These are phyloP conservation scores for Candida berthetii DNA, from an alignment of 805 yeast species.

Conservation along the genomic window DNA sequence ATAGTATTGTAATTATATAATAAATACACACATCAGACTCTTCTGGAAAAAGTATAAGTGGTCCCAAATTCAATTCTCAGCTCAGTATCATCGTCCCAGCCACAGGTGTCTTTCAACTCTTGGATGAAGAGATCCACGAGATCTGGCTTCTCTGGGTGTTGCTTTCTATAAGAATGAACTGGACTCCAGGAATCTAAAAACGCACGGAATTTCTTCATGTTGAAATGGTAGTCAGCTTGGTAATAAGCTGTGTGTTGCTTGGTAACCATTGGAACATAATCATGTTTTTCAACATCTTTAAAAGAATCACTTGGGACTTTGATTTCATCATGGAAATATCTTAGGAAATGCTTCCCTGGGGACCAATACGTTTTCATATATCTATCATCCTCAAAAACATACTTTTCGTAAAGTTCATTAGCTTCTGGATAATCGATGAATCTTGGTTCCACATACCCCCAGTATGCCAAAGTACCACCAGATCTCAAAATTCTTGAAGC, in stretches of 20 bases:
- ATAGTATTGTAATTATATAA: too few species aligned
- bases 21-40: slow-evolving; percentile 7
- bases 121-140: slow-evolving; percentile 41
- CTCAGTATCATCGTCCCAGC: slow-evolving; percentile 38
- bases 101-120: slow-evolving; percentile 34
- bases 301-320: slow-evolving; percentile 38
- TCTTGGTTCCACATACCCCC: slow-evolving; percentile 69
- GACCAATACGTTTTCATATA: slow-evolving; percentile 67
- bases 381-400: slow-evolving; percentile 37
- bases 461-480: slow-evolving; percentile 61
- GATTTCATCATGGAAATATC: slow-evolving; percentile 35
- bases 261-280: slow-evolving; percentile 22
- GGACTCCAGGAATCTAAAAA: slow-evolving; percentile 66
- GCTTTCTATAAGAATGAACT: slow-evolving; percentile 49
- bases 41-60: slow-evolving; percentile 42
- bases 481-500: slow-evolving; percentile 42
- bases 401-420: slow-evolving; percentile 48
- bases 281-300: slow-evolving; percentile 30
- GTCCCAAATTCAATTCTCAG: slow-evolving; percentile 51
- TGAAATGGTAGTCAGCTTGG: slow-evolving; percentile 34
- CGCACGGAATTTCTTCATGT: slow-evolving; percentile 38
- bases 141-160: slow-evolving; percentile 35
- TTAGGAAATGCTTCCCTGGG: slow-evolving; percentile 53
- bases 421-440: slow-evolving; percentile 49
- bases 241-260: slow-evolving; percentile 20